A percentile compares a stretch with the other conserved stretches of the same genome.
These are phyloP conservation scores for Solanum dulcamara DNA, from an alignment of 257 asterid species.

Conservation along the genomic window DNA sequence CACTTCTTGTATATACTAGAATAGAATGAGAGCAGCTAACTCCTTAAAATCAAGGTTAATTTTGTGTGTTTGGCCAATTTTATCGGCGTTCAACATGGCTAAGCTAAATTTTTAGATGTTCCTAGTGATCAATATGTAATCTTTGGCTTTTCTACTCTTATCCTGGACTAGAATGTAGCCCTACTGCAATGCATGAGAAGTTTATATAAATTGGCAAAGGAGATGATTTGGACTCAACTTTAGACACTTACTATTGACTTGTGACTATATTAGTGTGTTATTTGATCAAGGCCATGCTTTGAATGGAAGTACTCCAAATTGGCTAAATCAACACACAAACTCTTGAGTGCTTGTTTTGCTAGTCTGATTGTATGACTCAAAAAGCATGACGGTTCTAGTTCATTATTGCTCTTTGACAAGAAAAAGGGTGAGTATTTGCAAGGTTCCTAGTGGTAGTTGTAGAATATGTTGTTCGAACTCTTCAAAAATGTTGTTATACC, in stretches of 20 bases:
- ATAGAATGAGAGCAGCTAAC: not conserved
- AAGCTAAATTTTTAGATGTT: not conserved
- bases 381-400: not conserved
- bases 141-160: not conserved
- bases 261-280: not conserved
- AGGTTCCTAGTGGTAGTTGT: not conserved
- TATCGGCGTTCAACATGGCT: not conserved
- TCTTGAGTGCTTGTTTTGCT: not conserved
- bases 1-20: not conserved
- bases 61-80: not conserved
- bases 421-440: not conserved
- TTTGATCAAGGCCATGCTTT: not conserved
- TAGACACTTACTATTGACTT: not conserved
- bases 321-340: not conserved
- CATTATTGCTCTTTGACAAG: not conserved
- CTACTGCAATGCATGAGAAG: not conserved
- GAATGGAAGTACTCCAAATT: not conserved
- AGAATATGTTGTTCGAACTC: not conserved
- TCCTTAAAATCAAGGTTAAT: not conserved
- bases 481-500: not conserved
- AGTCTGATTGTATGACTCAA: not conserved
- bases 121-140: not conserved
- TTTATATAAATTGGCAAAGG: not conserved
- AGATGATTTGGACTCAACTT: not conserved
- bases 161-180: not conserved